Conservation (phyloP, 2,329 filamentous ascomycete genomes). For the Tolypocladium pustulatum region DNA sequence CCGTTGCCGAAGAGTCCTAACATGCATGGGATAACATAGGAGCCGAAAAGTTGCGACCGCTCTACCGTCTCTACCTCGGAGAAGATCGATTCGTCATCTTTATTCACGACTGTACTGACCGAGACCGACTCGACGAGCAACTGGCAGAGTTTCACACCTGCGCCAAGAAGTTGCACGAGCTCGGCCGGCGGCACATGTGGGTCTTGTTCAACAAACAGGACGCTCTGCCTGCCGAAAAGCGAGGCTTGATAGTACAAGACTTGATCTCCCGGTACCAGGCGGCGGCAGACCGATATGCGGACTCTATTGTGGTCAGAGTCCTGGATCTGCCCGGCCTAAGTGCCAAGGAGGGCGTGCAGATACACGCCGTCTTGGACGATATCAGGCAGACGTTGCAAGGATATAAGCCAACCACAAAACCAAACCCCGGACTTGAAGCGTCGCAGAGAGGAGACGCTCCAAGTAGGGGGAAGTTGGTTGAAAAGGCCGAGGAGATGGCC, state of each 20-base stretch:
- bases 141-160: conserved; percentile 14
- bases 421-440: background rate
- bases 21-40: conserved; percentile 6
- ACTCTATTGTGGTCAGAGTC: conserved; percentile 7
- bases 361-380: conserved; percentile 2
- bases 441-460: too few relatives aligned
- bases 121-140: conserved; percentile 12
- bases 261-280: conserved; percentile 4
- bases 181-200: conserved; percentile 13
- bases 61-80: conserved; percentile 15
- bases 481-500: background rate
- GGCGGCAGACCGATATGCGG: conserved; percentile 6
- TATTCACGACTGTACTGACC: conserved; percentile 16
- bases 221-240: conserved; percentile 7
- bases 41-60: conserved; percentile 15
- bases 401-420: background rate
- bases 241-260: conserved; percentile 7
- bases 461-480: background rate
- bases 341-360: conserved; percentile 10
- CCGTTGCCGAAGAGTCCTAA: background rate
- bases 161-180: conserved; percentile 9
- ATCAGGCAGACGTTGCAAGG: background rate
- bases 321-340: conserved; percentile 14
- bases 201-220: conserved; percentile 23
- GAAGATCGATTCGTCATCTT: conserved; percentile 16